Base-by-base conservation (phyloP, 192 early-diverging fungal genomes). In the Coemansia erecta region DNA sequence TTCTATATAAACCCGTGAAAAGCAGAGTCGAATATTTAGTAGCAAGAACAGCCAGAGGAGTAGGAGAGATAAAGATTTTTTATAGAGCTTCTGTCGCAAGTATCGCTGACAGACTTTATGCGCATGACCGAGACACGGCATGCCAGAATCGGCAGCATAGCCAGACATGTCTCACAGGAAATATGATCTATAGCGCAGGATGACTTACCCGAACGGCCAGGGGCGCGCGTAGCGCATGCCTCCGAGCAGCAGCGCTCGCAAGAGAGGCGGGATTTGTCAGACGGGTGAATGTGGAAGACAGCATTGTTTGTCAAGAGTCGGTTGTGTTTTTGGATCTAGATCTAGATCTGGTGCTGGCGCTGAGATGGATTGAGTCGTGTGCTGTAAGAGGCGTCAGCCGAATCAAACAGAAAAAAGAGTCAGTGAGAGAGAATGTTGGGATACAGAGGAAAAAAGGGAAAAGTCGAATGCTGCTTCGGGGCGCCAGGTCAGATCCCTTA, bases 171-270 rank as follows among this genome's bases (percentile, higher is more conserved):
- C 15, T 45, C 15, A 45, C 22, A 28, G 21, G 49, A 51, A 24
- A 18, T 31, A 37, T 37, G 35, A 1, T 37, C 35, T 37, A 37
- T 37, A 37, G 8, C 35, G 17, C 21, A 17, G 57, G 37, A 64
- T 58, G 35, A 64, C 72, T 61, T 68, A 74, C 72, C 66, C 72
- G 72, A 61, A 57, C 59, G 39, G 53, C 51, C 12, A 53, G 22
- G 8, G 72, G 56, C 7, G 63, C 49, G 45, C 62, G 59, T 26
- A 51, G 45, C 5, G 63, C 56, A 54, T 75, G 73, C 18, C 66
- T 68, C 53, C 62, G 73, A 17, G 63, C 59, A 8, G 45, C 52
- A 12, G 45, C 52, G 60, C 52, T 66, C 54, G 59, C 37, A 13
- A 61, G n/a, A 24, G 54, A 48, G 23, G 47, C 41, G 33, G 58